phyloP scores from a whole-genome alignment of 352 stramenopile genomes.

The Phytopythium mirpurense region DNA sequence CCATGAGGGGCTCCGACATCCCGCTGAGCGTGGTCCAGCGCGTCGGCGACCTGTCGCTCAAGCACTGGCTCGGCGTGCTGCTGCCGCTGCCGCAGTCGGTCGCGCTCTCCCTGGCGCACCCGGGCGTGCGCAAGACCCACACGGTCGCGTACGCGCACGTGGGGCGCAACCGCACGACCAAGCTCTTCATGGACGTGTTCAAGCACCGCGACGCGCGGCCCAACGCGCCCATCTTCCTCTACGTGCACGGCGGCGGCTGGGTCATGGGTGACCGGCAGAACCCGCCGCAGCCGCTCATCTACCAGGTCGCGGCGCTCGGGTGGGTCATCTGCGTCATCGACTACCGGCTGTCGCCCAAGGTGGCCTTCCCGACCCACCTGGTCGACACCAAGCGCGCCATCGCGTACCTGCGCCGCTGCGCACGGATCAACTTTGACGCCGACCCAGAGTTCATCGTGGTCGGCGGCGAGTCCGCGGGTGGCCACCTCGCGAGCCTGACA shows the following conservation, averaged over 20 bases:
- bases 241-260: conserved; percentile 79
- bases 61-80: conserved; percentile 52
- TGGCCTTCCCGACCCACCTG: conserved; percentile 59
- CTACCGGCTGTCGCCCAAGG: conserved; percentile 67
- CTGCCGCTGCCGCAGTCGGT: conserved; percentile 53
- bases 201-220: conserved; percentile 36
- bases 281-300: conserved; percentile 49
- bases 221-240: conserved; percentile 70
- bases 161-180: conserved; percentile 48
- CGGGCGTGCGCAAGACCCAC: conserved; percentile 39
- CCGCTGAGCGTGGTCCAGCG: conserved; percentile 17
- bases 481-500: conserved; percentile 63
- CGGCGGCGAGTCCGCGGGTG: conserved; percentile 60
- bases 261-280: conserved; percentile 47
- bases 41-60: conserved; percentile 42
- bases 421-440: conserved; percentile 33
- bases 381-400: conserved; percentile 69
- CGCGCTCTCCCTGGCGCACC: conserved; percentile 41
- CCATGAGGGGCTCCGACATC: conserved; percentile 30
- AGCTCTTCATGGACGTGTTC: conserved; percentile 73
- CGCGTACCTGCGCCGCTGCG: conserved; percentile 55
- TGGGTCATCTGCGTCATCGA: conserved; percentile 79
- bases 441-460: conserved; percentile 69
- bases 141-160: conserved; percentile 65
- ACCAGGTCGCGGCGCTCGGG: conserved; percentile 43